Evolutionary conservation across 2,329 filamentous ascomycete genomes (phyloP).

Genomic region (Macrophomina tecta): DNA sequence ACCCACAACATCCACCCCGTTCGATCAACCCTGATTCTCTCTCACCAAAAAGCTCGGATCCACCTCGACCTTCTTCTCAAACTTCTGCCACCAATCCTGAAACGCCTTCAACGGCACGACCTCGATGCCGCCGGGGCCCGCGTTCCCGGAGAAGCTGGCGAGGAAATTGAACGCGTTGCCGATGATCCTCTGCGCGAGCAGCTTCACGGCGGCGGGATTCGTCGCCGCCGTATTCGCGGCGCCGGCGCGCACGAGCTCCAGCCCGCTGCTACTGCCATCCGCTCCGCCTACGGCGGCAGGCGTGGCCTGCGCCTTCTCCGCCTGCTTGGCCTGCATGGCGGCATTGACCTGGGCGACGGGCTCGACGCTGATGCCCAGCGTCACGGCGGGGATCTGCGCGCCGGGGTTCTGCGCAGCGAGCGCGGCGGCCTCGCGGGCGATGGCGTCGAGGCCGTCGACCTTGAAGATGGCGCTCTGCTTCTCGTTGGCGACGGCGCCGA

Average conservation of each 20-base stretch:
- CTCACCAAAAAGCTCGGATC: conserved; percentile 91
- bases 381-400: conserved; percentile 57
- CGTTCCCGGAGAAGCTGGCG: conserved; percentile 77
- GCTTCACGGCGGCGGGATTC: conserved; percentile 67
- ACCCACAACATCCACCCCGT: too few species aligned
- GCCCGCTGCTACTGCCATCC: conserved; percentile 25
- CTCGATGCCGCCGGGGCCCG: conserved; percentile 70
- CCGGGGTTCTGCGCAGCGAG: conserved; percentile 45
- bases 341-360: conserved; percentile 72
- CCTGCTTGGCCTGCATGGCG: conserved; percentile 67
- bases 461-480: conserved; percentile 95
- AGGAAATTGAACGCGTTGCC: conserved; percentile 97
- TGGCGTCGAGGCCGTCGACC: conserved; percentile 50
- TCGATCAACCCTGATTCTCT: conserved; percentile 45
- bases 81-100: conserved; percentile 97
- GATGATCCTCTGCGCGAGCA: conserved; percentile 91
- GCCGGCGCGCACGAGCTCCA: conserved; percentile 45
- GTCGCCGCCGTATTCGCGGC: conserved; percentile 33
- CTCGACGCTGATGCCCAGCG: conserved; percentile 84
- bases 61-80: conserved; percentile 81
- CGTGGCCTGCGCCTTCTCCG: conserved; percentile 39
- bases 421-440: not conserved
- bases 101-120: conserved; percentile 94
- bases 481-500: conserved; percentile 86
- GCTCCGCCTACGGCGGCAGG: conserved; percentile 27